Base-by-base conservation (phyloP, 176 grass and related monocot genomes). In the Thalia dealbata region DNA sequence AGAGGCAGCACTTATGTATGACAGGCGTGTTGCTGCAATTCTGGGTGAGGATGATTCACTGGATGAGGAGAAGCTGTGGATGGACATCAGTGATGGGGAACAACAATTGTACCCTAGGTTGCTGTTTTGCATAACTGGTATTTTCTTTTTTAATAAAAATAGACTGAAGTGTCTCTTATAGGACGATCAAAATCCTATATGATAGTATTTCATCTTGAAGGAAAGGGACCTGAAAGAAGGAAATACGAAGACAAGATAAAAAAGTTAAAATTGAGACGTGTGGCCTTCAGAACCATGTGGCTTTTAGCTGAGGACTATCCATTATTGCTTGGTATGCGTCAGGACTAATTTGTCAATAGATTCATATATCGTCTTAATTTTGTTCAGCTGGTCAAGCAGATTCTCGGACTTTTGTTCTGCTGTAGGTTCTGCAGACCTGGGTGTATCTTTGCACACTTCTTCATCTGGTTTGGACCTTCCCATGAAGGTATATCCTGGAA, bases 291-390 rank as follows among this genome's bases (percentile, higher is more conserved):
- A 73, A 99, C 90, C 11, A 99, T 99, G 83, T 99, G 90, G 90
- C 88, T 99, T 71, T 87, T 87, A 79, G 91, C 85, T 46, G 95
- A 99, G 77, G 95, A 99, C 82, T 99, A 99, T 77, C 81, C 95
- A 79, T 52, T 99, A 72, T 81, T 99, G 78, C 87, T 93, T 65
- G 95, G 95, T 99, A 82, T 73, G 62, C 26, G 69, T 42, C n/a
- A 4, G 23, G 76, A 52, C 52, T 50, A 21, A 77, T 78, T 83
- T 56, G 64, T 41, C 43, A 50, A 42, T 78, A 73, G 75, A 0
- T 50, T 52, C 73, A 66, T 22, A 43, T 21, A 7, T 30, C 35
- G 35, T 14, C 63, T 66, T 76, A 12, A 13, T 67, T 32, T 44
- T 35, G 22, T 61, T 29, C 16, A 43, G 23, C 61, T 70, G 50